These are phyloP conservation scores for Dysphania ambrosioides DNA, from an alignment of 148 eudicot species.

Conservation along the genomic window DNA sequence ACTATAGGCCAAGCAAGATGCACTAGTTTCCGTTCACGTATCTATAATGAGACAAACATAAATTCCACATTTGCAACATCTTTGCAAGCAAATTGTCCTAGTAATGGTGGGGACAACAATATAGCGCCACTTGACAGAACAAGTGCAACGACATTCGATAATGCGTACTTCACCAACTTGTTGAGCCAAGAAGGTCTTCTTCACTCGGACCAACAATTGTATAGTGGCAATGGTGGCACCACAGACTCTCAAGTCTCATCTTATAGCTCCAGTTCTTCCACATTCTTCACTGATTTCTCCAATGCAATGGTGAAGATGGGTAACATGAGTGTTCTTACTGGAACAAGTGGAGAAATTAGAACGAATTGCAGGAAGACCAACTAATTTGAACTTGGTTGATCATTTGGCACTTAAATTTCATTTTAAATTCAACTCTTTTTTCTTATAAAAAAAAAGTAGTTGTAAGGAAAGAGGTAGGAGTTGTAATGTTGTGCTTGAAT, in stretches of 20 bases:
- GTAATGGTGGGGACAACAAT: slow-evolving; percentile 40
- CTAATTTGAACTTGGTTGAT: slow-evolving; percentile 16
- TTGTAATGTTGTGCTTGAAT: too few relatives aligned
- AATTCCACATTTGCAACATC: slow-evolving; percentile 43
- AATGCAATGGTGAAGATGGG: slow-evolving; percentile 66
- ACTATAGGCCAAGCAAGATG: slow-evolving; percentile 66
- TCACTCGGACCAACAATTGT: slow-evolving; percentile 68
- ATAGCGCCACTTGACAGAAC: slow-evolving; percentile 48
- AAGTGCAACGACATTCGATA: slow-evolving; percentile 49
- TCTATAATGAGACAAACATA: slow-evolving; percentile 62
- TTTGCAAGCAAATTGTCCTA: slow-evolving; percentile 39
- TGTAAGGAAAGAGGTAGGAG: too few relatives aligned
- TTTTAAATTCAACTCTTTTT: too few relatives aligned
- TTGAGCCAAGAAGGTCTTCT: slow-evolving; percentile 42
- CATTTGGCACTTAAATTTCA: not conserved
- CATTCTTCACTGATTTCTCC: slow-evolving; percentile 53
- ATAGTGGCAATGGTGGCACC: slow-evolving; percentile 36
- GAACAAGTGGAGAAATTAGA: slow-evolving; percentile 57
- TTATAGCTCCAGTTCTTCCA: slow-evolving; percentile 37
- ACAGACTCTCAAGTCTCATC: slow-evolving; percentile 46
- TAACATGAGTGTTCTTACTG: slow-evolving; percentile 53
- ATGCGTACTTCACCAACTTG: slow-evolving; percentile 44
- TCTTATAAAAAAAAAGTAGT: too few relatives aligned
- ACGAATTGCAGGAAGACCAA: slow-evolving; percentile 55
- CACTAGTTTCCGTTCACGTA: slow-evolving; percentile 32